A percentile compares a stretch with the other conserved stretches of the same genome.
Evolutionary conservation across 2,329 filamentous ascomycete species (phyloP).

Genomic region (Exophiala spinifera): DNA sequence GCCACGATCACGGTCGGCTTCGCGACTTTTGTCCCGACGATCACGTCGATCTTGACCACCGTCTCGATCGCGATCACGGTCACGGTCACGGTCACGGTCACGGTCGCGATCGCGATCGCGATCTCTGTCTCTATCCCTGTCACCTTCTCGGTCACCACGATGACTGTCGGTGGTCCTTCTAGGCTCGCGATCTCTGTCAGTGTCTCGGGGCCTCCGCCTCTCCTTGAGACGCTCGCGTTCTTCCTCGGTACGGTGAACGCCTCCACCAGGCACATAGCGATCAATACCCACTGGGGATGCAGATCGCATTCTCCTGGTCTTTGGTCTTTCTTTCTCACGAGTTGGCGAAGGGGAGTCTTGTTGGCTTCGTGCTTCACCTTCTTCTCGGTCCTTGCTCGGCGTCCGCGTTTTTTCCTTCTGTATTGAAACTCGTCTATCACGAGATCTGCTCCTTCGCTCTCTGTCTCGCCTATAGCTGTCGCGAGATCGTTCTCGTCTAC

Average conservation of each 20-base stretch:
- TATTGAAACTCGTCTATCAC: constrained; percentile 14
- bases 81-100: constrained; percentile 15
- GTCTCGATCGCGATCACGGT: constrained; percentile 12
- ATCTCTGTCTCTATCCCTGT: constrained; percentile 25
- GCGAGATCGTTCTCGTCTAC: constrained; percentile 31
- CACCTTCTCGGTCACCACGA: constrained; percentile 27
- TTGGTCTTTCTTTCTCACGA: constrained; percentile 20
- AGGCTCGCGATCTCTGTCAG: constrained; percentile 17
- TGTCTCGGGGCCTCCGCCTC: constrained; percentile 25
- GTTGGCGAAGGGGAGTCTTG: constrained; percentile 21
- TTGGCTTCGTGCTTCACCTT: constrained; percentile 27
- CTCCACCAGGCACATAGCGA: constrained; percentile 44
- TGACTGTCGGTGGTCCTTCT: constrained; percentile 29
- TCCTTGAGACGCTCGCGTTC: constrained; percentile 31
- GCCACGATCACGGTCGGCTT: constrained; percentile 13
- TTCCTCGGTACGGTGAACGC: constrained; percentile 26
- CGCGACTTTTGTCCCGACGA: constrained; percentile 21
- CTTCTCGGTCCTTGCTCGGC: constrained; percentile 28
- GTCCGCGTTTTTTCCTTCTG: constrained; percentile 10
- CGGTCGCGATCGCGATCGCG: constrained; percentile 25
- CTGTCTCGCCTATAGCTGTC: constrained; percentile 23
- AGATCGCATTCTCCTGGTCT: constrained; percentile 31
- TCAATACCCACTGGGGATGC: constrained; percentile 39
- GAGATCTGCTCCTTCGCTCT: constrained; percentile 28
- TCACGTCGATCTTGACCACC: constrained; percentile 16